phyloP scores from a whole-genome alignment of 2,329 filamentous ascomycete species.

The Cordyceps militaris region DNA sequence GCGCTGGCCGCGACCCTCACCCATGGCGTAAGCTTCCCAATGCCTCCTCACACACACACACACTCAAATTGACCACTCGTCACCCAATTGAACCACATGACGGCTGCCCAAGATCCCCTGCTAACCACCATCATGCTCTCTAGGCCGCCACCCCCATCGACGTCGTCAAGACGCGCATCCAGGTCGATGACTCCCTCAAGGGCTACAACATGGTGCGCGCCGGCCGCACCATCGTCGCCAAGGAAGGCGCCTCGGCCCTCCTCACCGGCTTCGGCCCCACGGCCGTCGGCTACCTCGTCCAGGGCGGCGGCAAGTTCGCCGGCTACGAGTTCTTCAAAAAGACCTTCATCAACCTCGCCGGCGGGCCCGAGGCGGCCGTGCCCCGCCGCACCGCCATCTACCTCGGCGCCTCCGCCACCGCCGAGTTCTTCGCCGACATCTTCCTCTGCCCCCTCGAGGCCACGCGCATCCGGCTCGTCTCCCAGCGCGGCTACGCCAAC shows the following conservation, averaged over 20 bases:
- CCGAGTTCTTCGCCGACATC: constrained; percentile 69
- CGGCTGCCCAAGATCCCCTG: not conserved
- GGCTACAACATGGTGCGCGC: constrained; percentile 76
- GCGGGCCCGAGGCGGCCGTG: constrained; percentile 39
- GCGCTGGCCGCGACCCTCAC: constrained; percentile 46
- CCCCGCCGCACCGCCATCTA: constrained; percentile 53
- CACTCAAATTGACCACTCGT: not conserved
- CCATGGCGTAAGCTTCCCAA: constrained; percentile 36
- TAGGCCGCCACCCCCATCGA: constrained; percentile 48
- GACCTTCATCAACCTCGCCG: constrained; percentile 66
- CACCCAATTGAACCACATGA: too few relatives aligned
- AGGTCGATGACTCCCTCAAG: constrained; percentile 80
- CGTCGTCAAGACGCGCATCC: constrained; percentile 87
- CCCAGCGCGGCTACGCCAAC: constrained; percentile 68
- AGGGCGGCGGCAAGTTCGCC: constrained; percentile 85
- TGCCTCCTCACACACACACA: not conserved
- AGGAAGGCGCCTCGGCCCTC: constrained; percentile 72
- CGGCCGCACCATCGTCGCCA: constrained; percentile 68
- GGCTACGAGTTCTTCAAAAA: constrained; percentile 96
- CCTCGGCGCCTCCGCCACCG: constrained; percentile 61
- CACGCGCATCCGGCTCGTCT: constrained; percentile 70
- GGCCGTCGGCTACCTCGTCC: constrained; percentile 79
- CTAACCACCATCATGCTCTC: not conserved
- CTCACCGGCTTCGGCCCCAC: constrained; percentile 81
- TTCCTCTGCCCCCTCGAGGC: constrained; percentile 88